Base-by-base conservation (phyloP, 345 rosid genomes). In the Eucalyptus fibrosa region DNA sequence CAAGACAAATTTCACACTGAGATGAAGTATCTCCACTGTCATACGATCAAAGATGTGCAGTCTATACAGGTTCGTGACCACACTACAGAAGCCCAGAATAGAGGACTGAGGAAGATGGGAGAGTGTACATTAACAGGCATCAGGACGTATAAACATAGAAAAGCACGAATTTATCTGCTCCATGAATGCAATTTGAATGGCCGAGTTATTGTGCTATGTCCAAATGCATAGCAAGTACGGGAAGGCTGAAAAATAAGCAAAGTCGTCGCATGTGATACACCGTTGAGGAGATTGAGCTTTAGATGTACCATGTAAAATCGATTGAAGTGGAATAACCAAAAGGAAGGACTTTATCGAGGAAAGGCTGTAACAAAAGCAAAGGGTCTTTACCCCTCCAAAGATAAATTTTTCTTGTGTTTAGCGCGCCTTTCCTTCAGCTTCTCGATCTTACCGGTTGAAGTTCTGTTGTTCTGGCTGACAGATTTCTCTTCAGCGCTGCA, bases 401-500 rank as follows among this genome's bases (percentile, higher is more conserved):
- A 93, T 21, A 90, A 90, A 32, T 86, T 94, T 90, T 94, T 95
- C 96, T 95, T 95, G 89, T 91, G 94, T 89, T 95, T 95, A 87
- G 92, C 96, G 51, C 90, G 94, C 89, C 94, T 92, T 28, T 94
- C 95, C 89, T 94, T 97, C 53, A 91, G 90, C 93, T 94, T 96
- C 93, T 92, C 97, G 15, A 89, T 83, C 94, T 94, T 94, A 89
- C 90, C 94, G 82, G 89, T 93, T 82, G 88, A 91, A 14, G 56
- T 92, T 60, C 49, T n/a, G 50, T 94, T 95, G 86, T 94, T 96
- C 88, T 94, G 95, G 86, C 97, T 93, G 62, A 97, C 97, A 16
- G 99, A 95, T 42, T 96, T 95, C 90, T 96, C 99, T 90, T 96
- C 96, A 14, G 97, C 99, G 90, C 99, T 97, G 91, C 99, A 97